Evolutionary conservation across 208 protist species (phyloP), one percentile per base, ranked within the genome.

Genomic region (Naegleria lovaniensis): DNA sequence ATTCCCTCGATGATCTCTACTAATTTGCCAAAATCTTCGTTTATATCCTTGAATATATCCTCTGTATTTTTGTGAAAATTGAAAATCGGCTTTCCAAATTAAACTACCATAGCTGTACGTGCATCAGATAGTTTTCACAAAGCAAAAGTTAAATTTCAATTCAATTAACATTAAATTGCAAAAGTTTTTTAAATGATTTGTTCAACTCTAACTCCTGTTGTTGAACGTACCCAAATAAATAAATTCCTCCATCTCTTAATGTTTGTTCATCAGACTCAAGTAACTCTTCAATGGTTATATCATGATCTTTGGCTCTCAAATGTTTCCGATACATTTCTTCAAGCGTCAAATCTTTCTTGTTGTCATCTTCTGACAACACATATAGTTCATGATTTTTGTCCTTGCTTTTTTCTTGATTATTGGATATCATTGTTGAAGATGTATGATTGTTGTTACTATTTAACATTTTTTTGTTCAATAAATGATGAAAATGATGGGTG

Each of bases 1-100:
- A 75, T 43, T 75, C n/a, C 85, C 85, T 67, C 85, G 33, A 25
- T 89, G 85, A n/a, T 89, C 85, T 11, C 36, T 9, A 55, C 39
- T 55, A 11, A 40, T 33, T 40, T 89, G 85, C 41, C 48, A 55
- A 89, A 89, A 89, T 89, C 85, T 89, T 89, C 85, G n/a, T 19
- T 36, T 67, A 22, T 41, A 89, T 39, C 85, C 85, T 67, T 41
- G 39, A 7, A 89, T 29, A 40, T 39, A 89, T 38, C 13, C 48
- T 22, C 11, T 38, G 19, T 19, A 89, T 41, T 67, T 59, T 7
- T 38, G 7, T 41, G 25, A 29, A 67, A 16, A 67, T 41, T 11
- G 5, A 39, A 59, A 67, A n/a, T 40, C 85, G 0, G n/a, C 16
- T 89, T 67, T 89, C 85, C 85, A 89, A 67, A 89, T 89, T 6